Conservation (phyloP, 345 rosid species). For the Anacardium occidentale region DNA sequence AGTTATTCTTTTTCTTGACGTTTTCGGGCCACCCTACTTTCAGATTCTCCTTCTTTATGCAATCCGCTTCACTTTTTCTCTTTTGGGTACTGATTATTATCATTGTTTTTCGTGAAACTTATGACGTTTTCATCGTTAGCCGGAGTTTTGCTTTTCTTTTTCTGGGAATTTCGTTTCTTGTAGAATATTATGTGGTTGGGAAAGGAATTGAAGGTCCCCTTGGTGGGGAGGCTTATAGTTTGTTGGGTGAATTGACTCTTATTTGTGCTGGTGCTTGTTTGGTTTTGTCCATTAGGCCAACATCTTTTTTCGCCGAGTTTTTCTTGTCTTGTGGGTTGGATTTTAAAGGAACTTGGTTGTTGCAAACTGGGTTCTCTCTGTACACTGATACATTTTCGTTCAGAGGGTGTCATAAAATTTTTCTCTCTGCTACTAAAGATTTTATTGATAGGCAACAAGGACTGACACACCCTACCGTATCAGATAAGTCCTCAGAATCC, state of each 20-base stretch:
- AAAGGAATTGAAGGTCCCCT: slow-evolving; percentile 42
- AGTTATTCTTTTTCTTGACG: slow-evolving; percentile 45
- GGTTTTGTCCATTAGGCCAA: too few species aligned
- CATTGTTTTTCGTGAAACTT: too few species aligned
- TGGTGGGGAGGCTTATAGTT: slow-evolving; percentile 38
- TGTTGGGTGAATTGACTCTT: too few species aligned
- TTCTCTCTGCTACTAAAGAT: slow-evolving; percentile 23
- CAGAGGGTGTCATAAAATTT: slow-evolving; percentile 42
- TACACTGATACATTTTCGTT: slow-evolving; percentile 45
- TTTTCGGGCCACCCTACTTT: slow-evolving; percentile 45
- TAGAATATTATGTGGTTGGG: slow-evolving; percentile 42
- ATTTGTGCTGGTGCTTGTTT: too few species aligned
- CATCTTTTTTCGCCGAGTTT: too few species aligned
- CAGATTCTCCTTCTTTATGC: slow-evolving; percentile 49
- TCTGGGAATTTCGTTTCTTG: slow-evolving; percentile 41
- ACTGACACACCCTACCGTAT: not conserved
- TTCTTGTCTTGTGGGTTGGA: too few species aligned
- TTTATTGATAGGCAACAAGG: slow-evolving; percentile 28
- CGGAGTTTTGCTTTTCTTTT: slow-evolving; percentile 34
- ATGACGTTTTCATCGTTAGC: slow-evolving; percentile 26
- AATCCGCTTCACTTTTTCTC: slow-evolving; percentile 35
- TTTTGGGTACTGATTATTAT: too few species aligned
- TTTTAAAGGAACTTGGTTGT: slow-evolving; percentile 55
- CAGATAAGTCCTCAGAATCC: not conserved
- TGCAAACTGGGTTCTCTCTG: slow-evolving; percentile 52